A percentile compares a stretch with the other conserved stretches of the same genome.
Evolutionary conservation across 345 rosid species (phyloP).

Genomic region (Hibiscus syriacus): DNA sequence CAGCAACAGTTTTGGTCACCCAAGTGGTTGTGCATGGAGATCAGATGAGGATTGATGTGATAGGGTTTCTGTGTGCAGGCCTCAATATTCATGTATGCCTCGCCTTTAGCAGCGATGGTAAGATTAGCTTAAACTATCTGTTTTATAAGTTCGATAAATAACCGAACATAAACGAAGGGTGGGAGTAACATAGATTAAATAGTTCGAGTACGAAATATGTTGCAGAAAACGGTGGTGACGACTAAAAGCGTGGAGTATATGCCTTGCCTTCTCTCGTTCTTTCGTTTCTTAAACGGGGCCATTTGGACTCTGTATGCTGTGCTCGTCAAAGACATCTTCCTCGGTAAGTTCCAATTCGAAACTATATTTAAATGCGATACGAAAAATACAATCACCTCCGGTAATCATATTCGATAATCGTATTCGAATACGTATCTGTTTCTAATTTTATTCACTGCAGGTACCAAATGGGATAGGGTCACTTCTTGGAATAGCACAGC

Average conservation of each 20-base stretch:
- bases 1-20: neutral
- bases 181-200: too few species aligned
- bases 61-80: constrained; percentile 9
- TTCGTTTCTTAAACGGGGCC: constrained; percentile 7
- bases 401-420: too few species aligned
- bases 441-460: constrained; percentile 13
- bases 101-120: constrained; percentile 13
- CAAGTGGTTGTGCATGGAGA: neutral
- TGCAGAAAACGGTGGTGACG: constrained; percentile 15
- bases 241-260: constrained; percentile 14
- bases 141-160: too few species aligned
- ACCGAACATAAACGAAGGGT: too few species aligned
- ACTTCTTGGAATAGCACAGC: constrained; percentile 34
- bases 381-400: too few species aligned
- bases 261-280: constrained; percentile 13
- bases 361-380: too few species aligned
- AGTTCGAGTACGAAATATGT: neutral
- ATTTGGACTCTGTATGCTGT: constrained; percentile 17
- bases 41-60: constrained; percentile 8
- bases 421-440: too few species aligned
- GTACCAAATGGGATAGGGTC: constrained; percentile 55
- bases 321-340: constrained; percentile 4
- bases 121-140: neutral
- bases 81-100: constrained; percentile 16
- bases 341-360: constrained; percentile 1